Percentiles rank a stretch among this genome's conserved stretches.
Evolutionary conservation across 106 monocot genomes (phyloP).

Genomic region (Allium sativum): DNA sequence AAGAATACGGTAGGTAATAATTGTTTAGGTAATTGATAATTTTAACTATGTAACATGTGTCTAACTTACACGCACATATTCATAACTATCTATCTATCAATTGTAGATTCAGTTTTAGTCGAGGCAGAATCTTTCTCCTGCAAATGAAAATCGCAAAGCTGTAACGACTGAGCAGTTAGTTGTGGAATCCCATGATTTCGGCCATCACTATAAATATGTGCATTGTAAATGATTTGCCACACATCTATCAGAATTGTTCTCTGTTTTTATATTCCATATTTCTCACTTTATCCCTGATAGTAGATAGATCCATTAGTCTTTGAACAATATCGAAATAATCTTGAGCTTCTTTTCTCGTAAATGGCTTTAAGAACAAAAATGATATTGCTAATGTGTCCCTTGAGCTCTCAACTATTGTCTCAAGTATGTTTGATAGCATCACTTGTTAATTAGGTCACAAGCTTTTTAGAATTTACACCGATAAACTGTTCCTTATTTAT

Average conservation of each 20-base stretch:
- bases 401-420: conserved; percentile 56
- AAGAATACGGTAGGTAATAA: no score
- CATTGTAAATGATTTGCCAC: conserved; percentile 82
- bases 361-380: conserved; percentile 77
- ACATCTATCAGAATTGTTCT: conserved; percentile 92
- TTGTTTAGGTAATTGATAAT: no score
- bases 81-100: no score
- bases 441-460: no score
- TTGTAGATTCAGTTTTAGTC: conserved; percentile 56
- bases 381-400: conserved; percentile 32
- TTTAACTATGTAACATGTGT: no score
- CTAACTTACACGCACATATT: no score
- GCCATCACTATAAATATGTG: conserved; percentile 67
- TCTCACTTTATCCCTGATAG: conserved; percentile 78
- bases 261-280: conserved; percentile 77
- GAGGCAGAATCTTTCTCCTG: conserved; percentile 24
- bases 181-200: conserved; percentile 82
- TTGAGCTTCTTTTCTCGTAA: conserved; percentile 92
- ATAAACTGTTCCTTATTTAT: no score
- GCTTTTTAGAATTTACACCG: no score
- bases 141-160: conserved; percentile 68
- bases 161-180: conserved; percentile 77
- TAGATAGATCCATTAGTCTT: conserved; percentile 82
- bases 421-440: conserved; percentile 63
- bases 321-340: conserved; percentile 67